Conservation (phyloP, 78 protist species). For the Protostelium mycophagum region DNA sequence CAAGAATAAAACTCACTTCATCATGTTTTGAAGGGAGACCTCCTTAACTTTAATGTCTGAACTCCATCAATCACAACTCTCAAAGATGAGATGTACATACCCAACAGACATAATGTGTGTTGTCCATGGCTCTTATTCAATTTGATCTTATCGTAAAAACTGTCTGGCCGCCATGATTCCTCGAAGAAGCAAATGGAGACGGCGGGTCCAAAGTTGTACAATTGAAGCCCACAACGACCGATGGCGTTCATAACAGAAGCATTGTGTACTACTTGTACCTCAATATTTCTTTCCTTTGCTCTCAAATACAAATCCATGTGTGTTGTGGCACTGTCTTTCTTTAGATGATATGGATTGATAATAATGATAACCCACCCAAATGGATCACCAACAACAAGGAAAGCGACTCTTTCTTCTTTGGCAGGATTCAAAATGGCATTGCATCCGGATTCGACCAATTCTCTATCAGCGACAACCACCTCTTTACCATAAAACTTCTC, state of each 20-base stretch:
- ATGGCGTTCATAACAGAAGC: slow-evolving; percentile 99
- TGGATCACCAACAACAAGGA: slow-evolving; percentile 99
- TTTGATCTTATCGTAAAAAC: slow-evolving; percentile 86
- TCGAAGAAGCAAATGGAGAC: slow-evolving; percentile 90
- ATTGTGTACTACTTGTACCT: slow-evolving; percentile 91
- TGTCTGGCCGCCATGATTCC: slow-evolving; percentile 91
- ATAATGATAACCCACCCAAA: slow-evolving; percentile 71
- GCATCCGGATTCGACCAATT: slow-evolving; percentile 82
- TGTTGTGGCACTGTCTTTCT: slow-evolving; percentile 90
- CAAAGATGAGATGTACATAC: not conserved
- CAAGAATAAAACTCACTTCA: slow-evolving; percentile 10
- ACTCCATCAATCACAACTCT: not conserved
- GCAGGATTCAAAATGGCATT: slow-evolving; percentile 87
- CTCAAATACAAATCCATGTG: slow-evolving; percentile 93
- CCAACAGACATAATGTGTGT: slow-evolving; percentile 95
- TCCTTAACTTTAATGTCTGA: slow-evolving; percentile 98
- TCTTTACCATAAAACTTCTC: slow-evolving; percentile 74
- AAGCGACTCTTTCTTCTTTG: slow-evolving; percentile 60
- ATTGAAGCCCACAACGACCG: slow-evolving; percentile 96
- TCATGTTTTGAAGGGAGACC: slow-evolving; percentile 76
- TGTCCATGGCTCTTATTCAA: slow-evolving; percentile 77
- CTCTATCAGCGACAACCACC: slow-evolving; percentile 91
- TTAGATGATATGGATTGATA: too few species aligned
- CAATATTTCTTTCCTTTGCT: slow-evolving; percentile 56
- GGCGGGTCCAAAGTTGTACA: slow-evolving; percentile 96